Conservation (phyloP, 2,329 filamentous ascomycete genomes). For the Ramularia collo-cygni region DNA sequence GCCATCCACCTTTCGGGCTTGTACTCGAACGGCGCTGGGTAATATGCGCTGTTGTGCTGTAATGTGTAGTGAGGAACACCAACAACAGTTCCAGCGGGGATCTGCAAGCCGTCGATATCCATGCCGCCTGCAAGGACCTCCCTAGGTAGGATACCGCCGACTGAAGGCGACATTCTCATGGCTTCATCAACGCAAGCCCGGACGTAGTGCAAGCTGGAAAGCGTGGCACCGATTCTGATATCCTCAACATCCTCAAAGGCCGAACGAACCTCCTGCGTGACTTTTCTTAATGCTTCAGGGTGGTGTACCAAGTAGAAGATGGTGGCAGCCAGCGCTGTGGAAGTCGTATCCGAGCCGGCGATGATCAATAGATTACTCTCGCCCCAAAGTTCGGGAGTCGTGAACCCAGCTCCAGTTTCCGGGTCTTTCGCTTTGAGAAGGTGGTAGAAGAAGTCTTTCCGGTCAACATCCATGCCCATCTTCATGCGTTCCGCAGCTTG, state of each 20-base stretch:
- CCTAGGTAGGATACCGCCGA: slow-evolving; percentile 30
- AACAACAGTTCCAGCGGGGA: slow-evolving; percentile 31
- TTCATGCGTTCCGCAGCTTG: slow-evolving; percentile 38
- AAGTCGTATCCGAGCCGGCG: slow-evolving; percentile 30
- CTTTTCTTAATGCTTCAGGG: slow-evolving; percentile 22
- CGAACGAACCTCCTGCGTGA: slow-evolving; percentile 32
- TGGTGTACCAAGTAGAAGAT: slow-evolving; percentile 34
- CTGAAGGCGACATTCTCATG: slow-evolving; percentile 41
- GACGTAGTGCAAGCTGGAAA: slow-evolving; percentile 36
- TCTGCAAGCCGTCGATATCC: slow-evolving; percentile 29
- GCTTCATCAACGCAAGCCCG: slow-evolving; percentile 43
- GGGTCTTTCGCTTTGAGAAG: slow-evolving; percentile 26
- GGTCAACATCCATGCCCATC: slow-evolving; percentile 24
- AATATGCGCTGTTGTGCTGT: slow-evolving; percentile 30
- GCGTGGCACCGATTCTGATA: slow-evolving; percentile 36
- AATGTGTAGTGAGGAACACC: slow-evolving; percentile 30
- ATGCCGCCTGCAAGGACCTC: slow-evolving; percentile 28
- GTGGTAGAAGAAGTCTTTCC: slow-evolving; percentile 25
- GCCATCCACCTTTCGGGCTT: slow-evolving; percentile 24
- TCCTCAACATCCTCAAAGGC: slow-evolving; percentile 42
- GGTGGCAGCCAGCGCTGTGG: slow-evolving; percentile 28
- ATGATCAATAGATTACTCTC: slow-evolving; percentile 27
- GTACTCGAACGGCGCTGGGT: slow-evolving; percentile 20
- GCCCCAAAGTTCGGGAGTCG: slow-evolving; percentile 21
- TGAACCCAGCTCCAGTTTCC: slow-evolving; percentile 26